A percentile compares a stretch with the other conserved stretches of the same genome.
phyloP scores from a whole-genome alignment of 257 asterid species.

The Solanum chmielewskii region DNA sequence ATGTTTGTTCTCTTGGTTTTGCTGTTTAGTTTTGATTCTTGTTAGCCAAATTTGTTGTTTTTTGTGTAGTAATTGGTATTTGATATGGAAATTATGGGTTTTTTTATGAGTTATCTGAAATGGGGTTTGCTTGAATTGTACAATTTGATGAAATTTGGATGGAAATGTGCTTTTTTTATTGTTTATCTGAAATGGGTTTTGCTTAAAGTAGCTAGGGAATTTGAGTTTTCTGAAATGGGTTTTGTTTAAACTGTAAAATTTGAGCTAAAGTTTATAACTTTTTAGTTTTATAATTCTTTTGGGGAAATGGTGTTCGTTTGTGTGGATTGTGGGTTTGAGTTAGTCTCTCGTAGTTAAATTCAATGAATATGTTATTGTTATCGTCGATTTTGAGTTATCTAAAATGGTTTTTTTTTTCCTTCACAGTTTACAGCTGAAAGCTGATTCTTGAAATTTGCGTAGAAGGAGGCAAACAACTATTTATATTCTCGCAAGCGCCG shows the following conservation, averaged over 20 bases:
- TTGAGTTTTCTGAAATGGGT: neutral
- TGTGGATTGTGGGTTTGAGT: neutral
- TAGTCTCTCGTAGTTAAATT: neutral
- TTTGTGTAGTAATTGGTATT: neutral
- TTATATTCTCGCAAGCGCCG: constrained; percentile 32
- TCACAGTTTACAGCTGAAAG: neutral
- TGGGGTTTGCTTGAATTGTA: neutral
- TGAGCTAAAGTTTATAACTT: neutral
- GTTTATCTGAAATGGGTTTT: neutral
- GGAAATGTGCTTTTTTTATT: neutral
- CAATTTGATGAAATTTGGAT: neutral
- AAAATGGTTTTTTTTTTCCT: neutral
- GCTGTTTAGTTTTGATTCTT: neutral
- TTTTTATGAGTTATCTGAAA: neutral
- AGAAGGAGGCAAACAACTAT: neutral
- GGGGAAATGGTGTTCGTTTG: neutral
- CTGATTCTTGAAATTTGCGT: constrained; percentile 27
- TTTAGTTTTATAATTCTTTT: neutral
- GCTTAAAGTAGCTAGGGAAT: neutral
- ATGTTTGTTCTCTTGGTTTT: neutral
- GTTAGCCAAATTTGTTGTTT: neutral
- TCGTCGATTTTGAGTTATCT: neutral
- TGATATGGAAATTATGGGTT: neutral
- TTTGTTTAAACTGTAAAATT: neutral
- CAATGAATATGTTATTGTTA: neutral